phyloP scores from a whole-genome alignment of 2,329 filamentous ascomycete species.

The Colletotrichum endophyticum region DNA sequence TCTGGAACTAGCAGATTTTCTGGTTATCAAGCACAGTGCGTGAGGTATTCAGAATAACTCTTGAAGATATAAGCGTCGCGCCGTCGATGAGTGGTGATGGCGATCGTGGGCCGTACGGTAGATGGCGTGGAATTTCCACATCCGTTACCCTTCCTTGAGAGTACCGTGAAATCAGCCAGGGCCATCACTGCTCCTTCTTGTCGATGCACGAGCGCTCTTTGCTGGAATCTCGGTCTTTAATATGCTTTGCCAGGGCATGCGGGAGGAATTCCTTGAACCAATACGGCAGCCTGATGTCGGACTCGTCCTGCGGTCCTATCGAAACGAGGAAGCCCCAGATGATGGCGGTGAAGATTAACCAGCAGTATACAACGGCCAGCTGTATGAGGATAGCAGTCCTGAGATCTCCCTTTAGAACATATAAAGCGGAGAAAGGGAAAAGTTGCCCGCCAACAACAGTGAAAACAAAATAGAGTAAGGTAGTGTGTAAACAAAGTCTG shows the following conservation, averaged over 20 bases:
- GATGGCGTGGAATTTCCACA: not conserved
- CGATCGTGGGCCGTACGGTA: not conserved
- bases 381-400: not conserved
- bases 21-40: not conserved
- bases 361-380: not conserved
- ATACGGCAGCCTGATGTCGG: not conserved
- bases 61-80: not conserved
- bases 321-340: not conserved
- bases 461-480: not conserved
- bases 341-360: not conserved
- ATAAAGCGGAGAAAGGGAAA: too few relatives aligned
- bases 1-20: not conserved
- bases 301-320: not conserved
- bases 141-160: not conserved
- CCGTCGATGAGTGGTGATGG: not conserved
- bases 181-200: not conserved
- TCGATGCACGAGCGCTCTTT: not conserved
- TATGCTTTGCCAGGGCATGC: not conserved
- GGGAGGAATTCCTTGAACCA: not conserved
- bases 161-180: rapidly evolving
- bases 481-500: not conserved
- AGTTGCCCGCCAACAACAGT: too few relatives aligned
- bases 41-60: not conserved
- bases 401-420: too few relatives aligned
- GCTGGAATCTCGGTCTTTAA: not conserved